Evolutionary conservation across 768 basidiomycete genomes (phyloP), one percentile per base, ranked within the genome.

Genomic region (Leccinum aurantiacum): DNA sequence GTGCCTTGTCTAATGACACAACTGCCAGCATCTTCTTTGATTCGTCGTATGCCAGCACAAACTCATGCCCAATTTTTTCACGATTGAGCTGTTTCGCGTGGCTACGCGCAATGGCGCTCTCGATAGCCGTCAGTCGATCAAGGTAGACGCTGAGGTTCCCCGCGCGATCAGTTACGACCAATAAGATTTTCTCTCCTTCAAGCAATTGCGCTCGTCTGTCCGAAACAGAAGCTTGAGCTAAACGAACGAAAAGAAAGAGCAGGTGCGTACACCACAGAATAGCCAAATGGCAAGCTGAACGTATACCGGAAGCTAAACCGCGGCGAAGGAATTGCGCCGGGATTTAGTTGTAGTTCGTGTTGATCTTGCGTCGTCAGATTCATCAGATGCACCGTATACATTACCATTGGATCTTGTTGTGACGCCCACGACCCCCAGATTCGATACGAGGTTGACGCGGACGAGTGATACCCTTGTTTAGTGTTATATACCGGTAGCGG

Each of bases 1-100:
- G 3, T 22, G 78, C 83, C 74, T 79, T 83, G 5, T 71, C 72
- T 0, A 75, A 66, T 5, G 78, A 72, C 56, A 82, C 79, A 0
- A 85, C 59, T 0, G 78, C 77, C 19, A 87, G 63, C 68, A 81
- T 77, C 3, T 80, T 77, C 61, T 78, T 82, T 10, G 73, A 67
- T 63, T 86, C 84, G 50, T 87, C 83, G 60, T 78, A 84, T 0
- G 84, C 75, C 6, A 85, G 54, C 8, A 81, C n/a, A 50, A 77
- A 74, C 6, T 79, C 73, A 3, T 74, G 67, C 0, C 81, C 84
- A 14, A 84, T 75, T 64, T 80, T 83, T 58, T 80, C 78, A 6
- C 75, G 76, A 56, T 77, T 74, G 14, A 85, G 66, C 0, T 19
- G 33, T 53, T 78, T 78, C 35, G 72, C 68, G 6, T 58, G 56